A percentile compares a stretch with the other conserved stretches of the same genome.
Evolutionary conservation across 495 filamentous ascomycete species (phyloP).

Genomic region (Penicillium psychrofluorescens): DNA sequence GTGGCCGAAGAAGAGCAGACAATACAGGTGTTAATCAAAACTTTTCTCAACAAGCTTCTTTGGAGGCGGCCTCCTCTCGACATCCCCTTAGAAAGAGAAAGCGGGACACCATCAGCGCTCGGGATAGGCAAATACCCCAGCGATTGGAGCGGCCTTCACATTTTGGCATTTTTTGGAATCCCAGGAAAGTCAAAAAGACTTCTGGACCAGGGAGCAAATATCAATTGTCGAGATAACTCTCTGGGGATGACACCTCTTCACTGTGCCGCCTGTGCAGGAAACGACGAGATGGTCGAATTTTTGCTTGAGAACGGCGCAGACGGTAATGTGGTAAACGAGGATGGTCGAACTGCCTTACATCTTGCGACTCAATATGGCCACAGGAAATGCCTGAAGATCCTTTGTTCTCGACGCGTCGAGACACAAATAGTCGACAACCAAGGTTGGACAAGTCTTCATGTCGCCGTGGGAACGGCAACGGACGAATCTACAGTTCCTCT

Average conservation of each 20-base stretch:
- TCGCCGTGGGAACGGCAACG: constrained; percentile 18
- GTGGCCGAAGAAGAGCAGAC: constrained; percentile 24
- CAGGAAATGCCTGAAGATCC: constrained; percentile 18
- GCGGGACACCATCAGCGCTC: constrained; percentile 11
- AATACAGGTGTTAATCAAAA: constrained; percentile 20
- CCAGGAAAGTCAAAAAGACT: constrained; percentile 16
- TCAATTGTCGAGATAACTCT: constrained; percentile 17
- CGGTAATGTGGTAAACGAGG: constrained; percentile 9
- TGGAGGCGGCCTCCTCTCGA: constrained; percentile 25
- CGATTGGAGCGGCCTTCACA: constrained; percentile 25
- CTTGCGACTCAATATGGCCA: constrained; percentile 20
- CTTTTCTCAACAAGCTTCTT: constrained; percentile 29
- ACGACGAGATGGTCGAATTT: constrained; percentile 32
- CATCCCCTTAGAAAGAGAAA: background rate
- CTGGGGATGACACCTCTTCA: constrained; percentile 20
- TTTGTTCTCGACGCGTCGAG: constrained; percentile 16
- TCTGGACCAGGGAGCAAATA: constrained; percentile 19
- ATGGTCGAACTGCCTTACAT: constrained; percentile 24
- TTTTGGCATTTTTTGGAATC: constrained; percentile 24
- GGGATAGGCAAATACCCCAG: constrained; percentile 19
- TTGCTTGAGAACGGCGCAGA: constrained; percentile 23
- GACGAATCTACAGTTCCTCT: constrained; percentile 26
- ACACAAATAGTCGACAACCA: constrained; percentile 9
- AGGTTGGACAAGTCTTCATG: constrained; percentile 16
- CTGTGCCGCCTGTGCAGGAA: constrained; percentile 29